Evolutionary conservation across 1,139 yeast species (phyloP).

Genomic region (Kodamaea derodonti): DNA sequence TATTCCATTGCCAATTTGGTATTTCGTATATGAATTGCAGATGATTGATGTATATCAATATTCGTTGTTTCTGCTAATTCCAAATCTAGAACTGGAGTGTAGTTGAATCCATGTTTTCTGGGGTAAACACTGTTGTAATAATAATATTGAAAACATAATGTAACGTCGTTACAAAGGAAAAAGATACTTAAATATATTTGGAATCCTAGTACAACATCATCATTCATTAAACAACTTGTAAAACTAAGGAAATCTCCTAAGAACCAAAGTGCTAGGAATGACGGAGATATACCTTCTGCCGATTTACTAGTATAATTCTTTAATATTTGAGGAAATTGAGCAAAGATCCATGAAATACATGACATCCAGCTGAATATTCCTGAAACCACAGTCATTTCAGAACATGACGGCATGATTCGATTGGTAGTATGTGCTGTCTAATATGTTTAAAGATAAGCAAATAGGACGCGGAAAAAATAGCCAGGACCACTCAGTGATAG

Average conservation of each 20-base stretch:
- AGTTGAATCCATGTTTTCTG: conserved; percentile 9
- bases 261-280: conserved; percentile 74
- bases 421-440: no score
- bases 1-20: conserved; percentile 1
- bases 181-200: conserved; percentile 74
- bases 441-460: no score
- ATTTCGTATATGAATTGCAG: conserved; percentile 14
- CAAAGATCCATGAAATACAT: conserved; percentile 66
- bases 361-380: conserved; percentile 33
- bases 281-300: conserved; percentile 83
- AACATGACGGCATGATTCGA: conserved; percentile 6
- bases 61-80: conserved; percentile 4
- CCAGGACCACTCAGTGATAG: no score
- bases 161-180: conserved; percentile 67
- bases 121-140: conserved; percentile 55
- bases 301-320: conserved; percentile 73
- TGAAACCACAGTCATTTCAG: conserved; percentile 17
- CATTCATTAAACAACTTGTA: conserved; percentile 73
- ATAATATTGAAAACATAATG: conserved; percentile 72
- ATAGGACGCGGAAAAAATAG: no score
- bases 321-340: conserved; percentile 82
- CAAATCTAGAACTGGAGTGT: conserved; percentile 7
- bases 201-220: conserved; percentile 60
- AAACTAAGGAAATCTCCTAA: conserved; percentile 81
- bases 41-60: conserved; percentile 10